A percentile compares a stretch with the other conserved stretches of the same genome.
Evolutionary conservation across 2,329 filamentous ascomycete genomes (phyloP).

Genomic region (Lachnellula subtilissima): DNA sequence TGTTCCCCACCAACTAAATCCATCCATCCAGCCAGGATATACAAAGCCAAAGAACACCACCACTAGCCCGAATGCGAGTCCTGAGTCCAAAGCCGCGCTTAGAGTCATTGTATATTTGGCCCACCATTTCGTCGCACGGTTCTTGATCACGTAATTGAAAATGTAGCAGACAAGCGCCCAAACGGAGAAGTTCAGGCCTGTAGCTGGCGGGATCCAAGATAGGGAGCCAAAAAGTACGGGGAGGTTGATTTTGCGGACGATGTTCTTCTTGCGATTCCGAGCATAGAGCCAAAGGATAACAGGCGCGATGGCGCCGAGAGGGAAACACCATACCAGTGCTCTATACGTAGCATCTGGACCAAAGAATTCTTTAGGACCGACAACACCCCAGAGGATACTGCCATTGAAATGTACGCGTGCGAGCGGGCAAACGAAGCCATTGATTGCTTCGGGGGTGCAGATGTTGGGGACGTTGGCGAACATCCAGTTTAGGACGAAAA

Average conservation of each 20-base stretch:
- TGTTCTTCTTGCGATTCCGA: constrained; percentile 52
- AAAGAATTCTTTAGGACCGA: constrained; percentile 79
- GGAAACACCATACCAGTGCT: constrained; percentile 75
- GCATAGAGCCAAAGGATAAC: constrained; percentile 69
- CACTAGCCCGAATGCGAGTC: constrained; percentile 75
- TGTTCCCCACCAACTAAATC: constrained; percentile 84
- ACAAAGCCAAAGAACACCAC: constrained; percentile 82
- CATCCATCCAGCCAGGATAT: constrained; percentile 70
- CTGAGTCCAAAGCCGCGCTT: constrained; percentile 76
- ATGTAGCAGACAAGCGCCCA: constrained; percentile 82
- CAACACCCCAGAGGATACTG: constrained; percentile 83
- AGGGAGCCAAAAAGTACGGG: constrained; percentile 80
- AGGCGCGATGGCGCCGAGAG: constrained; percentile 69
- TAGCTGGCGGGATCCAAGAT: constrained; percentile 82
- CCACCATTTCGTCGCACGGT: constrained; percentile 73
- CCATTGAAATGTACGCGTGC: constrained; percentile 88
- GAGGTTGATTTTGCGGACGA: constrained; percentile 73
- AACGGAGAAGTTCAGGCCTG: constrained; percentile 80
- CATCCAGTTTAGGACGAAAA: constrained; percentile 87
- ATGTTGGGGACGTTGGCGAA: constrained; percentile 70
- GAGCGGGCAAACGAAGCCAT: constrained; percentile 83
- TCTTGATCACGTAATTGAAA: constrained; percentile 74
- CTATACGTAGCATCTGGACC: constrained; percentile 70
- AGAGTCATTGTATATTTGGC: constrained; percentile 88
- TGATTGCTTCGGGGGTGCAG: constrained; percentile 75